Conservation (phyloP, 2,329 filamentous ascomycete genomes). For the Harringtonia lauricola region DNA sequence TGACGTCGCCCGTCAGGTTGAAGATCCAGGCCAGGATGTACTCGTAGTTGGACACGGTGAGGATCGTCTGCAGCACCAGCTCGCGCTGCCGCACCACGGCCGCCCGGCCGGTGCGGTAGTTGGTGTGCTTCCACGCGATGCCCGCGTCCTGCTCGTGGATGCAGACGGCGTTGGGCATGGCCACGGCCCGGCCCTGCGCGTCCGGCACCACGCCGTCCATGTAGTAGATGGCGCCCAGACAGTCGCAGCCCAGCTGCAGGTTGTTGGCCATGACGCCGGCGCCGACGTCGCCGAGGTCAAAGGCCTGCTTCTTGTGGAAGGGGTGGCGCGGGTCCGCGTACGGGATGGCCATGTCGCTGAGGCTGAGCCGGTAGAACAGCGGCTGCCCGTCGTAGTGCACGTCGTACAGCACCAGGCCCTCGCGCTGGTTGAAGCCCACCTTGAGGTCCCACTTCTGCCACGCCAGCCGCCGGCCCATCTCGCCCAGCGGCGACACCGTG, state of each 20-base stretch:
- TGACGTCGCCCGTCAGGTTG: slow-evolving; percentile 50
- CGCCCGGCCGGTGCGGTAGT: slow-evolving; percentile 52
- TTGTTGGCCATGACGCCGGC: slow-evolving; percentile 59
- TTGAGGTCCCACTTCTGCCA: slow-evolving; percentile 64
- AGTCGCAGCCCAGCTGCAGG: slow-evolving; percentile 57
- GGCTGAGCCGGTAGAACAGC: slow-evolving; percentile 54
- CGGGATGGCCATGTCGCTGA: slow-evolving; percentile 57
- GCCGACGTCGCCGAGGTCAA: slow-evolving; percentile 62
- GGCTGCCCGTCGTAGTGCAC: slow-evolving; percentile 54
- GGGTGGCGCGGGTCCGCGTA: slow-evolving; percentile 57
- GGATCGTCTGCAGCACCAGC: slow-evolving; percentile 57
- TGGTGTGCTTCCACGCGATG: slow-evolving; percentile 62
- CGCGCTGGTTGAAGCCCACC: slow-evolving; percentile 58
- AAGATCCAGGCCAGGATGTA: slow-evolving; percentile 45
- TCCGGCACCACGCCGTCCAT: slow-evolving; percentile 46
- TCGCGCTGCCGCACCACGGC: slow-evolving; percentile 50
- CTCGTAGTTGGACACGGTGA: slow-evolving; percentile 62
- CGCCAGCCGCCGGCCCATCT: slow-evolving; percentile 26
- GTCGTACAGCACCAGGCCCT: slow-evolving; percentile 61
- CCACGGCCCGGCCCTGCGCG: slow-evolving; percentile 37
- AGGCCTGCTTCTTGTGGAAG: slow-evolving; percentile 60
- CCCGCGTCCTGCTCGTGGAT: slow-evolving; percentile 63
- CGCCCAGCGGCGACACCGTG: slow-evolving; percentile 26
- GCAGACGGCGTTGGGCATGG: slow-evolving; percentile 46
- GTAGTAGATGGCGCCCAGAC: slow-evolving; percentile 54